Evolutionary conservation across 495 filamentous ascomycete genomes (phyloP), one percentile per base, ranked within the genome.

Genomic region (Hypomontagnella monticulosa): DNA sequence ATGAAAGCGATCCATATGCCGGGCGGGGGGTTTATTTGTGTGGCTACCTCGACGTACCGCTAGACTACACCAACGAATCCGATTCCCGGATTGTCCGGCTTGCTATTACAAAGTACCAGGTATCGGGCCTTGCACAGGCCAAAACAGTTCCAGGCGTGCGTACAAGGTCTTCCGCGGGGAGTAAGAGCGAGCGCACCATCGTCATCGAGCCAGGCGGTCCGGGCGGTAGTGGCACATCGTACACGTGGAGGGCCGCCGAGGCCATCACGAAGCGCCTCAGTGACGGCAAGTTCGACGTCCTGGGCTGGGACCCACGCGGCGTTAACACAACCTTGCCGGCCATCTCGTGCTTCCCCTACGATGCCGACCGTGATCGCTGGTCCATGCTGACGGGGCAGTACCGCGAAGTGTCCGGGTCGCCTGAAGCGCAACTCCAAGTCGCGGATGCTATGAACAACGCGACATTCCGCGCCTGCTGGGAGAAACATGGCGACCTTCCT

Each of bases 221-320:
- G 0, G 80, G 80, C 12, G 80, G 77, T 8, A 80, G 78, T 49
- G 80, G 80, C 2, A 79, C 77, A 1, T 71, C 53, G 10, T 77
- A 78, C 19, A 75, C 70, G 11, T 80, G 75, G 78, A 48, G 67
- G 11, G 62, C 72, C 1, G 78, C 71, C 1, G 64, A 78, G 53
- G 61, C 63, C 19, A 57, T 79, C 33, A 77, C 73, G 23, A 46
- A 71, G 20, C 72, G 76, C 9, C 61, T 81, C 15, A 82, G 76
- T 58, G 73, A 73, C 38, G 74, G 76, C 15, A 66, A 76, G 12
- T 80, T 78, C 43, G 81, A 83, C 55, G 76, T 87, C 30, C 70
- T 87, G 23, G 80, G 83, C 11, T 86, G 83, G 72, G 85, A 88
- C 57, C 85, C 84, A 3, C 76, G 85, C 2, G 85, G 84, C 5